Evolutionary conservation across 2,329 filamentous ascomycete genomes (phyloP).

Genomic region (Leptographium lundbergii): DNA sequence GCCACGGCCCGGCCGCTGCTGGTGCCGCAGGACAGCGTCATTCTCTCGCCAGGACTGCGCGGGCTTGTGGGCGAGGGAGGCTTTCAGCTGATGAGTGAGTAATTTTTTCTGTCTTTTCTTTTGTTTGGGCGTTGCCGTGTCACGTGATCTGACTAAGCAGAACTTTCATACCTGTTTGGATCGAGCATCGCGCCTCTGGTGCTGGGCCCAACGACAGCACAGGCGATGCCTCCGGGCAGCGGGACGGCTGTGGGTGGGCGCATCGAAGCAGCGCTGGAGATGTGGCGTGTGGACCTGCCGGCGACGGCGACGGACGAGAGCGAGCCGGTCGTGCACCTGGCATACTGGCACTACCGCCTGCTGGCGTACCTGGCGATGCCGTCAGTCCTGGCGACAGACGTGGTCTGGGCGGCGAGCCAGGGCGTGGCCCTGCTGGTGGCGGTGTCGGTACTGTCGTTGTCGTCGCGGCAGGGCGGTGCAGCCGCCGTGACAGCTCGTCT

Average conservation of each 20-base stretch:
- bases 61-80: conserved; percentile 47
- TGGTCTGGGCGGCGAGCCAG: conserved; percentile 47
- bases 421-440: conserved; percentile 44
- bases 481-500: conserved; percentile 15
- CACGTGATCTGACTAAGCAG: conserved; percentile 7
- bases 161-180: conserved; percentile 21
- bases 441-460: conserved; percentile 13
- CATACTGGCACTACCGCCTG: conserved; percentile 58
- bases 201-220: conserved; percentile 24
- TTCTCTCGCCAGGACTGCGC: conserved; percentile 47
- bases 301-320: conserved; percentile 36
- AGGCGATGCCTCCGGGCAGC: conserved; percentile 25
- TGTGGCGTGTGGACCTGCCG: conserved; percentile 53
- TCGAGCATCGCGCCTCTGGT: conserved; percentile 26
- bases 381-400: conserved; percentile 39
- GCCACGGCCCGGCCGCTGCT: conserved; percentile 49
- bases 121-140: background rate
- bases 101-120: background rate
- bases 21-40: conserved; percentile 49
- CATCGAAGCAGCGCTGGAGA: conserved; percentile 46
- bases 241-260: conserved; percentile 33
- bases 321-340: conserved; percentile 48
- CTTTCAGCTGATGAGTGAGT: conserved; percentile 54
- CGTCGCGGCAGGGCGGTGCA: background rate
- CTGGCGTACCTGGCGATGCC: conserved; percentile 49